phyloP scores from a whole-genome alignment of 352 stramenopile species.

The Globisporangium orthogonon region DNA sequence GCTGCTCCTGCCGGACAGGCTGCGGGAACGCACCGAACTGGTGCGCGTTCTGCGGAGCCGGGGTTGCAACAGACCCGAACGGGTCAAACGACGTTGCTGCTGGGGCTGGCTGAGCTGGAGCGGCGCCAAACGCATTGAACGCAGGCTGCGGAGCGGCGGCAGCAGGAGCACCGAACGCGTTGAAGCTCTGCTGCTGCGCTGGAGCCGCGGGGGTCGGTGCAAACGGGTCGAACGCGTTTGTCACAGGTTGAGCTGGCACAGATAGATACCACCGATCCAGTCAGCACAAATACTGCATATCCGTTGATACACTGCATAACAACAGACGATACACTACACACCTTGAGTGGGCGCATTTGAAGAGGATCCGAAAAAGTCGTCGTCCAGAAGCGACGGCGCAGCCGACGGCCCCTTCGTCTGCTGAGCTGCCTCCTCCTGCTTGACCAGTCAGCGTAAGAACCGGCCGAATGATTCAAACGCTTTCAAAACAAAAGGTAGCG shows the following conservation, averaged over 20 bases:
- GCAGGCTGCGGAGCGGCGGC: conserved; percentile 24
- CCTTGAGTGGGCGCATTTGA: conserved; percentile 26
- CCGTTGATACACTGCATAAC: neutral
- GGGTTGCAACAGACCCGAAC: conserved; percentile 32
- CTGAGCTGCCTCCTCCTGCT: conserved; percentile 26
- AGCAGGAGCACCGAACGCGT: conserved; percentile 30
- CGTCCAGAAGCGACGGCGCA: conserved; percentile 64
- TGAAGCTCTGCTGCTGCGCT: conserved; percentile 26
- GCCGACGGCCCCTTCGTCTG: conserved; percentile 49
- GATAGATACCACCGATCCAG: neutral
- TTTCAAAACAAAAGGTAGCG: neutral
- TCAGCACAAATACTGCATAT: conserved; percentile 2
- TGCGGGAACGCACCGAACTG: conserved; percentile 40
- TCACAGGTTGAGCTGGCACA: conserved; percentile 16
- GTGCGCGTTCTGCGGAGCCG: conserved; percentile 17
- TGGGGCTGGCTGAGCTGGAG: conserved; percentile 33
- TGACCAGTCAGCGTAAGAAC: conserved; percentile 4
- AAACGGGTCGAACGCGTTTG: conserved; percentile 68
- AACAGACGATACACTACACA: conserved; percentile 2
- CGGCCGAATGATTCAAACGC: neutral
- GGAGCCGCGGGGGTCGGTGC: conserved; percentile 24
- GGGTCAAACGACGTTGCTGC: conserved; percentile 45
- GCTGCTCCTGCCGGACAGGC: conserved; percentile 35
- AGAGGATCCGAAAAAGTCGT: conserved; percentile 62
- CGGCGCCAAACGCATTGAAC: conserved; percentile 50